Conservation (phyloP, 495 filamentous ascomycete genomes). For the Penicillium salamii region DNA sequence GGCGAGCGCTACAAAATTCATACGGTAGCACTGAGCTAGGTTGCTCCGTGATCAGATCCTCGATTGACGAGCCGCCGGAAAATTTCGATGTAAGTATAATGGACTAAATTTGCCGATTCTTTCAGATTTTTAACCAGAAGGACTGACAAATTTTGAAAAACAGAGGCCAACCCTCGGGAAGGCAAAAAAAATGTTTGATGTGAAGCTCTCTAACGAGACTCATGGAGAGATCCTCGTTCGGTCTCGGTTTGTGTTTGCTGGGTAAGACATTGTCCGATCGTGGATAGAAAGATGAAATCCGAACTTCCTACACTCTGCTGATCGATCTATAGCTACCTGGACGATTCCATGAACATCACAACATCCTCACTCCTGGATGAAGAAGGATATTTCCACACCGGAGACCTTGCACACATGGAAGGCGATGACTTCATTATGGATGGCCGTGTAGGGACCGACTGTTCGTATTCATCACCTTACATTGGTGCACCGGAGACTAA, state of each 20-base stretch:
- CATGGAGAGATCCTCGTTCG: background rate
- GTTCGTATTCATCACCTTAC: too few species aligned
- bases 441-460: too few species aligned
- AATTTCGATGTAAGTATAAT: background rate
- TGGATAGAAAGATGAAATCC: background rate
- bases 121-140: background rate
- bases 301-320: too few species aligned
- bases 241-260: background rate
- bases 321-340: background rate
- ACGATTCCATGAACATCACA: background rate
- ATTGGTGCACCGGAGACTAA: too few species aligned
- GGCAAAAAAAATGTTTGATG: background rate
- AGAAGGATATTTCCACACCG: too few species aligned
- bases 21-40: background rate
- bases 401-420: too few species aligned
- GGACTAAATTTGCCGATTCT: background rate
- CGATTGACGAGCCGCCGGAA: background rate
- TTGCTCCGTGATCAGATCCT: too few species aligned
- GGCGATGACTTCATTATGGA: too few species aligned
- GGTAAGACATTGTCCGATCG: background rate
- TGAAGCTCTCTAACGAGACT: background rate
- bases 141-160: background rate
- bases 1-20: background rate
- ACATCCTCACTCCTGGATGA: too few species aligned
- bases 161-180: background rate